phyloP scores from a whole-genome alignment of 257 asterid genomes.

The Nicotiana undulata region DNA sequence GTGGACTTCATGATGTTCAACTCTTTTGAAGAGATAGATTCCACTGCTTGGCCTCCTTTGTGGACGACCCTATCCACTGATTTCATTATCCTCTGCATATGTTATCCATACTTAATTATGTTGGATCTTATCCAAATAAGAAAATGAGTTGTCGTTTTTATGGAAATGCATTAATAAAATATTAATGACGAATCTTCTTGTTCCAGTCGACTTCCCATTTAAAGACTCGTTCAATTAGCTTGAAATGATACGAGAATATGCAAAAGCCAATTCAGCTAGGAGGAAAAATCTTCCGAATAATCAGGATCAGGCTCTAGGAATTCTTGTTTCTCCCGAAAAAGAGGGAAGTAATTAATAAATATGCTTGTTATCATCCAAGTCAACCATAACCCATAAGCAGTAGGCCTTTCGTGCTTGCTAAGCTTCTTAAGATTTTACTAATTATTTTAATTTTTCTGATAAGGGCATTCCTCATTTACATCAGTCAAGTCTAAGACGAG shows the following conservation, averaged over 20 bases:
- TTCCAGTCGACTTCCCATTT: not conserved
- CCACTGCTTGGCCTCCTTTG: not conserved
- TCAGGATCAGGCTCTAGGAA: not conserved
- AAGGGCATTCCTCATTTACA: too few species aligned
- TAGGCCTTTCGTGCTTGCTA: not conserved
- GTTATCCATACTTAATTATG: too few species aligned
- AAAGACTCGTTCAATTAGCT: not conserved
- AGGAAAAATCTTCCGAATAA: not conserved
- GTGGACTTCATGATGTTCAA: too few species aligned
- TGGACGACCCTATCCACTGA: not conserved
- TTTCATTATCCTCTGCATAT: too few species aligned
- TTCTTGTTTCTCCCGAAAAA: not conserved
- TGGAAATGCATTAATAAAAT: not conserved
- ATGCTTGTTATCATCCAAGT: not conserved
- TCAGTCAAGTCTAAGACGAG: too few species aligned
- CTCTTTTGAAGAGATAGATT: too few species aligned
- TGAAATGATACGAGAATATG: not conserved
- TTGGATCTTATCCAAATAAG: not conserved
- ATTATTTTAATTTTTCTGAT: not conserved
- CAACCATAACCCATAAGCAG: not conserved
- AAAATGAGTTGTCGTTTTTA: not conserved
- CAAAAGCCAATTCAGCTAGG: not conserved
- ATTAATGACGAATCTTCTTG: not conserved
- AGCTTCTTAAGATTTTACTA: not conserved
- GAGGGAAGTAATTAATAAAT: not conserved